Base-by-base conservation (phyloP, 805 yeast species). In the Ogataea methanolica region DNA sequence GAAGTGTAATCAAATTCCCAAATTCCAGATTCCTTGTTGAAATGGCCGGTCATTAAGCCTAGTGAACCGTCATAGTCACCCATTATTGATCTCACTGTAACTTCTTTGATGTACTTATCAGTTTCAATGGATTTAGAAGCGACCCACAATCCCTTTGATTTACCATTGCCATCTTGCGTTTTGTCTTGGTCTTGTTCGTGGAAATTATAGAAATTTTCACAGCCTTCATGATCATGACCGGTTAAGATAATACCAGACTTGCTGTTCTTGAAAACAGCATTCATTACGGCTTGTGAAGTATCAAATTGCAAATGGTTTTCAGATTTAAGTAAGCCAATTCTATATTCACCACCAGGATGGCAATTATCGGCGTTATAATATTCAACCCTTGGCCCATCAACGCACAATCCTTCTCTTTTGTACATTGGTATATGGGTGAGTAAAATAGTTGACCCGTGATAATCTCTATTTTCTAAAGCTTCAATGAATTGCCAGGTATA, bases 201-300 rank as follows among this genome's bases (percentile, higher is more conserved):
- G 48, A 60, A 72, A 61, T 77, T 79, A 63, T 86, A 88, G 64
- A 76, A 74, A 35, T 82, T 78, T 55, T 81, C 83, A 62, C 99
- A 94, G 1, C 99, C 99, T 54, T 84, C 91, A 61, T 94, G 99
- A 61, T 94, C 99, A 67, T 94, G 99, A 1, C 99, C 99, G 0
- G 96, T 88, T 38, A 92, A 68, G 3, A 94, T 80, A 9, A 92
- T 72, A 19, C 98, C 98, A 17, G 85, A 81, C 52, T 79, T 78
- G 8, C 72, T 67, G 55, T 77, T 77, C 36, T 79, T 79, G 62
- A 92, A 92, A 15, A 88, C 74, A n/a, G 83, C 73, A 55, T 85
- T 75, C 54, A 94, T 65, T 2, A 92, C 82, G 50, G 74, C 71
- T 60, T 84, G 85, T 3, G 92, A 69, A 0, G 85, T 75, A 6